phyloP scores from a whole-genome alignment of 441 rosid species.

The Viola pubescens region DNA sequence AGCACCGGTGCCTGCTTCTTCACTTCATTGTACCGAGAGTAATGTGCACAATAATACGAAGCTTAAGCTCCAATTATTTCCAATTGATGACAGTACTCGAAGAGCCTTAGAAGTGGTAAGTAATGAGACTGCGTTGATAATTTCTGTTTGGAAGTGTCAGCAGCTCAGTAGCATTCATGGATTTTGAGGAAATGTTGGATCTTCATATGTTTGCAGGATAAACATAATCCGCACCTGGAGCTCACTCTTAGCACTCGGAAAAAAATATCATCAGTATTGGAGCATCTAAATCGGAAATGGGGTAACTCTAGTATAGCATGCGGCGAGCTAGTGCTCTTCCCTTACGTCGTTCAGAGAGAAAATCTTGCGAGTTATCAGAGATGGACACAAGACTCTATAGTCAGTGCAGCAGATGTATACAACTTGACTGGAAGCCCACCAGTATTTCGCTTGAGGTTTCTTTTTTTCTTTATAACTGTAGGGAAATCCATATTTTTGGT shows the following conservation, averaged over 20 bases:
- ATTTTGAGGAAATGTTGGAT: conserved; percentile 15
- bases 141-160: conserved; percentile 17
- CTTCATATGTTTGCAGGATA: conserved; percentile 54
- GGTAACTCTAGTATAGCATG: conserved; percentile 73
- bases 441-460: conserved; percentile 83
- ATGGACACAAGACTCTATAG: conserved; percentile 72
- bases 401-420: conserved; percentile 49
- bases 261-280: conserved; percentile 90
- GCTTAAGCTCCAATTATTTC: conserved; percentile 92
- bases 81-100: conserved; percentile 82
- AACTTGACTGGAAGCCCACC: conserved; percentile 61
- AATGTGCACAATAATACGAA: conserved; percentile 43
- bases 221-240: conserved; percentile 89
- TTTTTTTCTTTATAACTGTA: conserved; percentile 19
- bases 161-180: conserved; percentile 7
- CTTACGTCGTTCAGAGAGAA: conserved; percentile 60
- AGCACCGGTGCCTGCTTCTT: conserved; percentile 35
- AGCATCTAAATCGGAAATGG: conserved; percentile 95
- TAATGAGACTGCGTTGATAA: conserved; percentile 16
- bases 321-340: conserved; percentile 80
- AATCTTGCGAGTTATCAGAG: conserved; percentile 45
- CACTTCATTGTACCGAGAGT: conserved; percentile 44
- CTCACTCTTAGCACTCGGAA: conserved; percentile 89
- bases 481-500: conserved; percentile 9
- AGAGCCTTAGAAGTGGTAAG: conserved; percentile 90